Conservation (phyloP, 345 rosid genomes). For the Mercurialis annua region DNA sequence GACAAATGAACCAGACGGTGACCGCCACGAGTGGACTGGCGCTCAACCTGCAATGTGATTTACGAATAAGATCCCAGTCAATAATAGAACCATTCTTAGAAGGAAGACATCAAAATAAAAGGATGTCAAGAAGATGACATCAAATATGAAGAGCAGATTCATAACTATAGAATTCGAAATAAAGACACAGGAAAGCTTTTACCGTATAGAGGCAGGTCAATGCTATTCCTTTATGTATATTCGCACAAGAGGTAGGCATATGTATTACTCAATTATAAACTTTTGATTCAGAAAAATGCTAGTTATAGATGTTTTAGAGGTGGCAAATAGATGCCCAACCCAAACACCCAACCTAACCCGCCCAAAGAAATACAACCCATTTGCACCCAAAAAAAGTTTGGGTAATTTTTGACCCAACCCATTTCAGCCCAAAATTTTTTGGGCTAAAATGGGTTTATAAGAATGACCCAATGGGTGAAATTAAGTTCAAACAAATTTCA, state of each 20-base stretch:
- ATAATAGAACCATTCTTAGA: slow-evolving; percentile 1
- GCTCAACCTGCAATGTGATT: slow-evolving; percentile 46
- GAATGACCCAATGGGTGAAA: too few species aligned
- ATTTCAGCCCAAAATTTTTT: too few species aligned
- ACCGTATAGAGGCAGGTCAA: background rate
- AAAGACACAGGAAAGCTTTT: background rate
- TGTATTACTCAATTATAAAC: background rate
- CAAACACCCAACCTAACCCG: too few species aligned
- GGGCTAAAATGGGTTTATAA: too few species aligned
- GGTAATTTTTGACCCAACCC: too few species aligned
- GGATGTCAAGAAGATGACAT: slow-evolving; percentile 1
- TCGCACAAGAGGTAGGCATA: background rate
- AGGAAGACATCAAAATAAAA: background rate
- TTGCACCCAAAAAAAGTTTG: too few species aligned
- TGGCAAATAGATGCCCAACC: too few species aligned
- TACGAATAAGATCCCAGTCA: background rate
- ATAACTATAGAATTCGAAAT: background rate
- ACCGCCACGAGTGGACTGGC: slow-evolving; percentile 41
- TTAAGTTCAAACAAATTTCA: too few species aligned
- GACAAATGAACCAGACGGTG: slow-evolving; percentile 33
- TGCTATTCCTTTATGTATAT: background rate
- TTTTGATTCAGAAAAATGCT: background rate
- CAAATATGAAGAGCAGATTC: background rate
- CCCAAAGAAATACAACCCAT: too few species aligned
- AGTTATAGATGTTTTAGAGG: background rate